These are phyloP conservation scores for Eucalyptus globulus DNA, from an alignment of 345 rosid genomes.

Conservation along the genomic window DNA sequence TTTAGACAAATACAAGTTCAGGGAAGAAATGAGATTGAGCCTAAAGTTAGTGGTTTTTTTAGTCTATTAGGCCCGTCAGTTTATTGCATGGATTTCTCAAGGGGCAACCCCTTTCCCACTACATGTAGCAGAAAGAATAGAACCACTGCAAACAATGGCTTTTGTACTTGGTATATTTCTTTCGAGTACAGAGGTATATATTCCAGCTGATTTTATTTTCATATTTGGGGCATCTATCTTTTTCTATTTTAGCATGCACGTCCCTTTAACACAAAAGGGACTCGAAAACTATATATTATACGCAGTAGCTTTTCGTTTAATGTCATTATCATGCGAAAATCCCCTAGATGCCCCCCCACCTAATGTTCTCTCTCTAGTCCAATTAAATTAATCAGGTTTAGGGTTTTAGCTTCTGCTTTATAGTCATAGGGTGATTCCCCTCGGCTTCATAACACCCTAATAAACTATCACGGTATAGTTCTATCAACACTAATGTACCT, in stretches of 20 bases:
- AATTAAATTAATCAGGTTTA: not conserved
- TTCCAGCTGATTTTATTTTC: slow-evolving; percentile 1
- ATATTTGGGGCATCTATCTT: slow-evolving; percentile 18
- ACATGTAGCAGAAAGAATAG: not conserved
- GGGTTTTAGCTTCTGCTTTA: not conserved
- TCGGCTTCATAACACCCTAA: not conserved
- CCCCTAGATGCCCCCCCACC: not conserved
- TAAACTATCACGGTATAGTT: not conserved
- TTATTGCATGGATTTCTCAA: not conserved
- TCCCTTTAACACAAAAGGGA: not conserved
- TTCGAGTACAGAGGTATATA: slow-evolving; percentile 24
- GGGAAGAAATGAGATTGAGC: not conserved
- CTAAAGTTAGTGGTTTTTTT: not conserved
- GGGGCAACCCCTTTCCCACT: not conserved
- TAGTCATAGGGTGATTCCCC: not conserved
- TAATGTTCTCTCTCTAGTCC: not conserved
- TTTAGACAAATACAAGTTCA: not conserved
- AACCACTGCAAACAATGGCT: not conserved
- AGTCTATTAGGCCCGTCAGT: not conserved
- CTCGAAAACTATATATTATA: not conserved
- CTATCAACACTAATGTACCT: not conserved
- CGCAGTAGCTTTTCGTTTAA: not conserved
- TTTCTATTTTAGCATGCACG: not conserved
- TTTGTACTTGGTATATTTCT: not conserved
- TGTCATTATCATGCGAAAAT: not conserved